Base-by-base conservation (phyloP, 2,329 filamentous ascomycete genomes). In the Botrytis fabae region DNA sequence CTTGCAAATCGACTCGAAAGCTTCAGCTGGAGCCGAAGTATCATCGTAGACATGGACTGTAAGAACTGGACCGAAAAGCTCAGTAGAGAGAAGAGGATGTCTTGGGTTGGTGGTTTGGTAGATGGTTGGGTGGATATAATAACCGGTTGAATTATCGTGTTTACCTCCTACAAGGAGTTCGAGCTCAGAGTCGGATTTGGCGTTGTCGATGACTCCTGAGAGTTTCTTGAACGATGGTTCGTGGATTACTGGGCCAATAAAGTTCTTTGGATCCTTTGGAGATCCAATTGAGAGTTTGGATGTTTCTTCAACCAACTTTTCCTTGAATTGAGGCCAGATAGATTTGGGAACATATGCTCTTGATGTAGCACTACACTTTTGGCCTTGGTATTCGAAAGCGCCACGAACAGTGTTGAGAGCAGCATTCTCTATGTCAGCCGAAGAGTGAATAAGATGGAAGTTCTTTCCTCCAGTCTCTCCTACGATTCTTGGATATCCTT, bases 381-480 rank as follows among this genome's bases (percentile, higher is more conserved):
- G 94, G 60, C 94, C 94, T 82, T 96, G 93, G 85, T 90, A 97
- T 82, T 97, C 94, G 80, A 97, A 97, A 2, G 94, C 93, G 64
- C 93, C 93, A 72, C 94, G 92, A 46, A 97, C 88, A 10, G 93
- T 96, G 82, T 97, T 92, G 76, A 93, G 86, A 44, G 89, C 93
- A 20, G 93, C 93, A 80, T 95, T 96, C 74, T 89, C 85, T 65
- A 96, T 83, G 78, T 97, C 92, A 54, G 93, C 94, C 4, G 90
- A 91, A 65, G 86, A 85, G 85, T 97, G 93, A 44, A 97, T 83
- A 69, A 97, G 83, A 82, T 97, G 93, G 86, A 95, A 97, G 86
- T 97, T 97, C 89, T 97, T 97, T 81, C 94, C 94, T 73, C 94
- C 93, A 35, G 94, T 97, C 86, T 97, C 94, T 74, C 93, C 94